A percentile compares a stretch with the other conserved stretches of the same genome.
phyloP scores from a whole-genome alignment of 139 green algal genomes.

The Micractinium conductrix region DNA sequence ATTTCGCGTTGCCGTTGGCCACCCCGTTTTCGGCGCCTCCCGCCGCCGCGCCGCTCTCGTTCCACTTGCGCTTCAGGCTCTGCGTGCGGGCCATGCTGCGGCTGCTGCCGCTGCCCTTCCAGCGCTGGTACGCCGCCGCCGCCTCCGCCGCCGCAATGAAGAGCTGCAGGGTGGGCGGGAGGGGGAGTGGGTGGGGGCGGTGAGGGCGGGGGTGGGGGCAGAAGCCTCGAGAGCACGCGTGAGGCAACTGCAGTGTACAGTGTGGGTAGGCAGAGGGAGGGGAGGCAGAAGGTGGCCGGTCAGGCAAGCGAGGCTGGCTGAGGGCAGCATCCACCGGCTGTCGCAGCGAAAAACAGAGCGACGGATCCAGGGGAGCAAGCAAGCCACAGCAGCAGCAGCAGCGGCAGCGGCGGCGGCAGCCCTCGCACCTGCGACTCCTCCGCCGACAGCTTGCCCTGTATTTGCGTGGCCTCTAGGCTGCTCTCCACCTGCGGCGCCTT shows the following conservation, averaged over 20 bases:
- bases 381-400: background rate
- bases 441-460: slow-evolving; percentile 46
- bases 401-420: background rate
- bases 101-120: slow-evolving; percentile 1
- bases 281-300: too few species aligned
- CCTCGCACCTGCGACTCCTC: slow-evolving; percentile 54
- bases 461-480: slow-evolving; percentile 33
- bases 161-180: background rate
- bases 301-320: too few species aligned
- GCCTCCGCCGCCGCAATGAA: slow-evolving; percentile 29
- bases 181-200: too few species aligned
- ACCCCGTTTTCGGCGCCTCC: slow-evolving; percentile 10
- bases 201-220: background rate
- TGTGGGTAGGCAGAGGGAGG: too few species aligned
- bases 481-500: slow-evolving; percentile 51
- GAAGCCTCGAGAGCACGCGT: too few species aligned
- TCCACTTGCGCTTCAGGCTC: slow-evolving; percentile 43
- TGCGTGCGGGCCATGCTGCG: background rate
- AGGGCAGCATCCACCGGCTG: background rate
- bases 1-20: background rate
- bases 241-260: too few species aligned
- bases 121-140: background rate
- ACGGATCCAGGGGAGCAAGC: background rate
- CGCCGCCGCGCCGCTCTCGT: background rate
- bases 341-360: background rate